Evolutionary conservation across 495 filamentous ascomycete species (phyloP), one percentile per base, ranked within the genome.

Genomic region (Aspergillus heteromorphus): DNA sequence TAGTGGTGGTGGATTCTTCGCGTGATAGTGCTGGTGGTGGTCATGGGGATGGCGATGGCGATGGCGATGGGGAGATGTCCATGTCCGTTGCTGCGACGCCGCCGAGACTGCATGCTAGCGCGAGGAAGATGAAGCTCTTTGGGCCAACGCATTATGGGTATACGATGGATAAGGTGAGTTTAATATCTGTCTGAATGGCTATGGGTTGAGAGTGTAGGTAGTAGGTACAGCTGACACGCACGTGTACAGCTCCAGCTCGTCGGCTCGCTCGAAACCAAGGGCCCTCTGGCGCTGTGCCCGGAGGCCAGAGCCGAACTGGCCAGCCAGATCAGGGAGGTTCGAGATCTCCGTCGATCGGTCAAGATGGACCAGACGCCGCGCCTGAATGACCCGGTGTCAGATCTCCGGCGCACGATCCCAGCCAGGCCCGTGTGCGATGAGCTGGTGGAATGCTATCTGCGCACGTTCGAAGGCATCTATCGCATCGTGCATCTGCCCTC

Each of bases 401-500:
- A 64, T 20, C 50, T 64, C 11, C 51, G 45, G 18, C 52, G 18
- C 30, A 61, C 61, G 13, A 53, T 67, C 16, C 65, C 65, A 9
- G 4, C 58, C 8, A 52, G 43, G 34, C 4, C 43, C 1, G 50
- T 58, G 25, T 65, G 65, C 31, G 77, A 84, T 51, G 50, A 60
- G 19, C 65, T 82, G 58, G 69, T 73, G 13, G 50, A 65, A 17
- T 56, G 69, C 30, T 83, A 83, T 56, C 71, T 81, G 25, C 54
- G 54, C 11, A 73, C 67, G 0, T 77, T 77, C 43, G 79, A 82
- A 55, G 66, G 67, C 2, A 65, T 67, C 4, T 64, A 76, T 43
- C 68, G 77, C 16, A 73, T 81, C 21, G 51, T 80, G 2, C 80
- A 82, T 53, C 30, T 73, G 0, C 75, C 75, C 9, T 70, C 65